phyloP scores from a whole-genome alignment of 768 basidiomycete genomes.

The Boletus rubroflammeus region DNA sequence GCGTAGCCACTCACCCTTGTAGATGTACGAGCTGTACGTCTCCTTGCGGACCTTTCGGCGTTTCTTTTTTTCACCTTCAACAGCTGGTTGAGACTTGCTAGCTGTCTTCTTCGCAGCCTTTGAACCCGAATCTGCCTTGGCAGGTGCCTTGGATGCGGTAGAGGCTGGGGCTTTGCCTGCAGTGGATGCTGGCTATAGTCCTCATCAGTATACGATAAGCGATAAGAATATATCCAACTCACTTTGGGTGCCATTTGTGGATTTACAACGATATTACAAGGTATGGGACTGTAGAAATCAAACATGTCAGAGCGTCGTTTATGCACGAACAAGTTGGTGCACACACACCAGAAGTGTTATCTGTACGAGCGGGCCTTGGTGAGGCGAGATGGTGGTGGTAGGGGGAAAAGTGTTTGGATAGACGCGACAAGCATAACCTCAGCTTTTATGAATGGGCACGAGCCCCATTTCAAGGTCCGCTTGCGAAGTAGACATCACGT shows the following conservation, averaged over 20 bases:
- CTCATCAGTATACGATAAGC: conserved; percentile 9
- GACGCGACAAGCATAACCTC: conserved; percentile 27
- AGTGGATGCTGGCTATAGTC: conserved; percentile 39
- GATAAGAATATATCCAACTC: conserved; percentile 8
- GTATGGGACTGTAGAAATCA: conserved; percentile 23
- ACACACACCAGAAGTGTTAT: conserved; percentile 24
- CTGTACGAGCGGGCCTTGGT: conserved; percentile 16
- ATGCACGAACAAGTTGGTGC: background rate
- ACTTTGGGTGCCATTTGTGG: conserved; percentile 39
- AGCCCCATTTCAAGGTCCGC: conserved; percentile 34
- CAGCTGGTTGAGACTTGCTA: conserved; percentile 48
- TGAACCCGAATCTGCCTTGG: conserved; percentile 38
- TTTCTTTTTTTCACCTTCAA: conserved; percentile 74
- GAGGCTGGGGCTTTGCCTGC: conserved; percentile 44
- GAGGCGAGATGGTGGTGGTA: conserved; percentile 29
- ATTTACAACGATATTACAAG: conserved; percentile 33
- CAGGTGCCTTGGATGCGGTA: conserved; percentile 59
- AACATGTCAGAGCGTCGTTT: conserved; percentile 15
- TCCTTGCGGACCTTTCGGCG: conserved; percentile 77
- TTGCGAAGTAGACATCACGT: conserved; percentile 26
- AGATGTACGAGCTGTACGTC: conserved; percentile 84
- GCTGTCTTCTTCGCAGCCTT: conserved; percentile 62
- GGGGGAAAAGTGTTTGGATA: conserved; percentile 23
- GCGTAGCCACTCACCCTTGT: conserved; percentile 53
- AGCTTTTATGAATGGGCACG: conserved; percentile 34